Conservation (phyloP, 257 asterid genomes). For the Mentha longifolia region DNA sequence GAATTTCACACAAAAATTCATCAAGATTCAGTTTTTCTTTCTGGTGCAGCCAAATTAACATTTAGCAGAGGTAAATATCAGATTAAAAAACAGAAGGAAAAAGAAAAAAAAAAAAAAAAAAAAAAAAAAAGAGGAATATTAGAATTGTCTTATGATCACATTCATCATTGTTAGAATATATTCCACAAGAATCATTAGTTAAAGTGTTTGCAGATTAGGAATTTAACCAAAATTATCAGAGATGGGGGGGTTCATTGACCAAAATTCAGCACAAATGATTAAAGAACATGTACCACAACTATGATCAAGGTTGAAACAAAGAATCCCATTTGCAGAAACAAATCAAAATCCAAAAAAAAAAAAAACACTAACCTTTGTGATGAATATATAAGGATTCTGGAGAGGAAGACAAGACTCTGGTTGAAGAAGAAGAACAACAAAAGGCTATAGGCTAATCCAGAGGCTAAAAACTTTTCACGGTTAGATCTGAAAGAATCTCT, state of each 20-base stretch:
- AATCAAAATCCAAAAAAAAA: slow-evolving; percentile 20
- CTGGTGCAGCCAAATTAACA: slow-evolving; percentile 9
- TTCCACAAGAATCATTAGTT: too few relatives aligned
- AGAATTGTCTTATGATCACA: slow-evolving; percentile 27
- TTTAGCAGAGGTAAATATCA: not conserved
- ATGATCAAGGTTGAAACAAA: not conserved
- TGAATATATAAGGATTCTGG: slow-evolving; percentile 21
- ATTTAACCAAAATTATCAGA: not conserved
- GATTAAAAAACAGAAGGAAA: too few relatives aligned
- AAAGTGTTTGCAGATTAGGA: not conserved
- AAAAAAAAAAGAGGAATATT: not conserved
- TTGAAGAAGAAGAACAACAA: slow-evolving; percentile 24
- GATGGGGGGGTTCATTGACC: slow-evolving; percentile 1
- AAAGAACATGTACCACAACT: slow-evolving; percentile 11
- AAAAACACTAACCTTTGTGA: slow-evolving; percentile 36
- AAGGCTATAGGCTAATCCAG: slow-evolving; percentile 30
- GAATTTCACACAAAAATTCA: slow-evolving; percentile 1
- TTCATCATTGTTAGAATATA: slow-evolving; percentile 5
- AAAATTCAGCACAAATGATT: slow-evolving; percentile 5
- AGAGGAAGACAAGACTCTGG: slow-evolving; percentile 10
- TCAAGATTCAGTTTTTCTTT: slow-evolving; percentile 27
- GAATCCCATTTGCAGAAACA: slow-evolving; percentile 8
- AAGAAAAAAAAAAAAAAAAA: too few relatives aligned
- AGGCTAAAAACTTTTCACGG: slow-evolving; percentile 38
- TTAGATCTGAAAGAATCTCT: slow-evolving; percentile 53